phyloP scores from a whole-genome alignment of 768 basidiomycete genomes.

The Rhizopogon sp. region DNA sequence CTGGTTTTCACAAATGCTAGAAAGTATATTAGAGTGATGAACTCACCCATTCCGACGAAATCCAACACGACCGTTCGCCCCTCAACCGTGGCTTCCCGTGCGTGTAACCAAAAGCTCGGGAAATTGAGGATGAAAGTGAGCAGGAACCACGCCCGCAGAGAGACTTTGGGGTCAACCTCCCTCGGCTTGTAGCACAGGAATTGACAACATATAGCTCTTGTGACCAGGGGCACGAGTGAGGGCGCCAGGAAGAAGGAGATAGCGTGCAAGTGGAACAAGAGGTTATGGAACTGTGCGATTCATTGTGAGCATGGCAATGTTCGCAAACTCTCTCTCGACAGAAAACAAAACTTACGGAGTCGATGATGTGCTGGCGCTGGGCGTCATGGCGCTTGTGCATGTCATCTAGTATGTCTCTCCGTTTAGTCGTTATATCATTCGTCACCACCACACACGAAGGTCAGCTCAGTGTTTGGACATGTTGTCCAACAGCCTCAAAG shows the following conservation, averaged over 20 bases:
- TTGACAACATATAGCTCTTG: slow-evolving; percentile 50
- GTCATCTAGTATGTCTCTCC: slow-evolving; percentile 28
- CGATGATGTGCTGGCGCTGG: slow-evolving; percentile 66
- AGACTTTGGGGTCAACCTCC: slow-evolving; percentile 57
- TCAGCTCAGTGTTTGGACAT: slow-evolving; percentile 21
- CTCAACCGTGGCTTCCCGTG: slow-evolving; percentile 43
- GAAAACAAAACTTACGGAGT: slow-evolving; percentile 48
- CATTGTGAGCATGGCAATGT: slow-evolving; percentile 9
- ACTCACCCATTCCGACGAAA: slow-evolving; percentile 69
- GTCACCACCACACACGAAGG: not conserved
- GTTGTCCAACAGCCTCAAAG: slow-evolving; percentile 12
- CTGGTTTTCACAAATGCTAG: not conserved
- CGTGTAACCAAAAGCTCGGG: slow-evolving; percentile 59
- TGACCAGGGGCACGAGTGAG: slow-evolving; percentile 37
- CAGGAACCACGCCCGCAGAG: slow-evolving; percentile 65
- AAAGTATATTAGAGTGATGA: not conserved
- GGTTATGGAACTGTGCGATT: slow-evolving; percentile 52
- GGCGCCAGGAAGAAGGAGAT: slow-evolving; percentile 78
- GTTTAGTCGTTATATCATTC: not conserved
- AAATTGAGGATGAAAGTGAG: slow-evolving; percentile 55
- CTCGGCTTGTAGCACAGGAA: slow-evolving; percentile 63
- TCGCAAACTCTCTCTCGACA: not conserved
- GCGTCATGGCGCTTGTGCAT: slow-evolving; percentile 62
- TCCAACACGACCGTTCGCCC: slow-evolving; percentile 68
- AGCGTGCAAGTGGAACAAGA: slow-evolving; percentile 69